phyloP scores from a whole-genome alignment of 179 eudicot genomes.

The Pouteria campechiana region DNA sequence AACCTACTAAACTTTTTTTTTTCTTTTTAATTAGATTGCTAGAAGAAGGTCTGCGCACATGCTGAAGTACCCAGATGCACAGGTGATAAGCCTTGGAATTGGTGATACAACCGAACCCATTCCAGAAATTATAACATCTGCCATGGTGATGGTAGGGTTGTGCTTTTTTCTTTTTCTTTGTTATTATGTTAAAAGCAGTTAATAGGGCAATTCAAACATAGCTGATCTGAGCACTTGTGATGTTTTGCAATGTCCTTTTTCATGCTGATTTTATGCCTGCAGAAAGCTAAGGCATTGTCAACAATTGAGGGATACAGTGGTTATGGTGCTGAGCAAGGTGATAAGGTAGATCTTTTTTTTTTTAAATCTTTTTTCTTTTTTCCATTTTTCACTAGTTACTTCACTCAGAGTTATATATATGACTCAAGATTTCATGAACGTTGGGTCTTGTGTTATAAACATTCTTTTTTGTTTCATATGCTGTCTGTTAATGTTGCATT shows the following conservation, averaged over 20 bases:
- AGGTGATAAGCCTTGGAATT: conserved; percentile 95
- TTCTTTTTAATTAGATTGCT: conserved; percentile 38
- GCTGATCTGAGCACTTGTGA: neutral
- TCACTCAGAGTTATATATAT: too few species aligned
- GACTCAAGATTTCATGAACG: too few species aligned
- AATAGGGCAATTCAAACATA: neutral
- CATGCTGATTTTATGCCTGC: neutral
- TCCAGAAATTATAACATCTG: conserved; percentile 81
- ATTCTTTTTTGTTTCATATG: too few species aligned
- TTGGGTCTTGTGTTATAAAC: too few species aligned
- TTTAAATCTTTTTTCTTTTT: neutral
- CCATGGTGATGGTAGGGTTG: conserved; percentile 70
- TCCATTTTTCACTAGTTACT: too few species aligned
- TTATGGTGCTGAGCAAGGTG: conserved; percentile 97
- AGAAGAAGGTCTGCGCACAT: conserved; percentile 71
- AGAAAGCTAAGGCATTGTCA: conserved; percentile 65
- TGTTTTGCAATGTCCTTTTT: neutral
- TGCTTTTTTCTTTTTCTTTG: neutral
- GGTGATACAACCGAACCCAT: conserved; percentile 98
- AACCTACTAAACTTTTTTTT: too few species aligned
- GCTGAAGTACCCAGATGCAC: conserved; percentile 77
- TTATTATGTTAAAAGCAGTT: neutral
- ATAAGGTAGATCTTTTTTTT: conserved; percentile 37
- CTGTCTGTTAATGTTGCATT: too few species aligned
- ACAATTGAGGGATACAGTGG: conserved; percentile 80